Evolutionary conservation across 1,139 yeast genomes (phyloP), one percentile per base, ranked within the genome.

Genomic region (Hyphopichia buzzinii): DNA sequence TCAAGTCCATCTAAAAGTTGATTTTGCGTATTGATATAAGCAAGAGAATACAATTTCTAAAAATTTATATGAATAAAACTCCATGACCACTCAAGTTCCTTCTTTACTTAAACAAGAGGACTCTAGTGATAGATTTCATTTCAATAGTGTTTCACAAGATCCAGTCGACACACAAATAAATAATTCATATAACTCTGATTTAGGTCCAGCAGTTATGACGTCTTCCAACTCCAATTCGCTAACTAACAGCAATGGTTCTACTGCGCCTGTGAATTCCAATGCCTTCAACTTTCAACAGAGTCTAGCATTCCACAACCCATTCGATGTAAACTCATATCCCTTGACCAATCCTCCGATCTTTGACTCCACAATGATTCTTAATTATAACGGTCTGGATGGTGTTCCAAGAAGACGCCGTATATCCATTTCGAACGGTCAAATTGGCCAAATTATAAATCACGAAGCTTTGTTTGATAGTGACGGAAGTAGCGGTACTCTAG

Each of bases 361-460:
- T 48, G 84, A 80, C 50, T 70, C 75, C 30, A 67, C 79, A 3
- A 60, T 75, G 62, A 63, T 66, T 47, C 55, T 72, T 19, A 58
- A 73, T 35, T 69, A 57, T 49, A 53, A 52, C 39, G 53, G 53
- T 37, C 63, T 46, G 38, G 73, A 72, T 27, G 76, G 77, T 0
- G 57, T 58, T 10, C 71, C 67, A 6, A 64, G 83, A 39, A 68
- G 89, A 52, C 65, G 90, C 48, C 59, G 77, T 44, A 77, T 84
- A 4, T 83, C 90, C 30, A 83, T 84, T 34, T 81, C 89, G 11
- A 83, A 83, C 57, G 92, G 92, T 47, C 92, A 83, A 53, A 83
- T 84, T 46, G 84, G 87, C 31, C 90, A 84, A 52, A 74, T 79
- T 27, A 64, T 78, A 26, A 70, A 58, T 48, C 75, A 71, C 43